Evolutionary conservation across 257 asterid genomes (phyloP), one percentile per base, ranked within the genome.

Genomic region (Paulownia fortunei): DNA sequence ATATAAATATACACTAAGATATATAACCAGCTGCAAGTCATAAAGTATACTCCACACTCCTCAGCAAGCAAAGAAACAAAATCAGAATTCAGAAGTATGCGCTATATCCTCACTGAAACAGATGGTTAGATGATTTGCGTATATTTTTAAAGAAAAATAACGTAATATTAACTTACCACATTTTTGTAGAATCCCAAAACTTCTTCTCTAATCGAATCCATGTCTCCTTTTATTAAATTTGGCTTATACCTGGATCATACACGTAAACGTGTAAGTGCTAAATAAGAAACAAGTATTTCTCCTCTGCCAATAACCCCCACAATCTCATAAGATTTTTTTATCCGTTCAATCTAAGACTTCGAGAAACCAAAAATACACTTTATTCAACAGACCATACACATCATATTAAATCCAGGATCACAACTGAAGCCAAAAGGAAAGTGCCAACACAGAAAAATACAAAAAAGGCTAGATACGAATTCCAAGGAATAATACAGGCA

Each of bases 141-240:
- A 23, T 37, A 34, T 52, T 7, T 39, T 3, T 8, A 12, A 21
- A 49, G 27, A 49, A 42, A 55, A 67, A 76, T 54, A 76, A 41
- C 52, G 49, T 59, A 61, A 19, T 24, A 19, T 24, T 26, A 69
- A 73, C 87, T 82, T 82, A 89, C 97, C 87, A 80, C 56, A 55
- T 82, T 65, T 79, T 72, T 80, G 82, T 93, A 96, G 85, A 90
- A 96, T 19, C 63, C 82, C 83, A 85, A 74, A 74, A 96, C 98
- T 7, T 96, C 98, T 32, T 83, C 79, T 83, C 98, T 86, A 69
- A 93, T 83, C 1, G 99, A 96, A 85, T 96, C 99, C 97, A 93
- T 79, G 78, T 93, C 97, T 75, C 98, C 98, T 84, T 92, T 96
- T 59, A 96, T 92, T 49, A 81, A 82, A 83, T 90, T 93, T 54